phyloP scores from a whole-genome alignment of 2,329 filamentous ascomycete genomes.

The Fusarium circinatum region DNA sequence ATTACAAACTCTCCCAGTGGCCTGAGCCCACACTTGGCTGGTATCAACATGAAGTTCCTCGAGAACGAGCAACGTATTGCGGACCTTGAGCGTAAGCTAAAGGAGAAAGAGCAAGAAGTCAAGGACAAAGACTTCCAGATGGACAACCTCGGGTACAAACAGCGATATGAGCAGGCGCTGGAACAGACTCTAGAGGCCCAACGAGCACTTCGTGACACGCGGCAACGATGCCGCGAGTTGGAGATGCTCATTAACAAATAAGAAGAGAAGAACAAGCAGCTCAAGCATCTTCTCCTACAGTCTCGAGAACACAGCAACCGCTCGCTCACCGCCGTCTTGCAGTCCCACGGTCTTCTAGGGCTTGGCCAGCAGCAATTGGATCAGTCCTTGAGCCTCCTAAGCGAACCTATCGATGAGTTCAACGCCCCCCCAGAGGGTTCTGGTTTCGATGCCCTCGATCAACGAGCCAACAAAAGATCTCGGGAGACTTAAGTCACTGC shows the following conservation, averaged over 20 bases:
- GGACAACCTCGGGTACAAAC: not conserved
- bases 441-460: not conserved
- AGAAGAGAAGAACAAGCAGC: not conserved
- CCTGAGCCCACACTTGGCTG: not conserved
- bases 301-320: not conserved
- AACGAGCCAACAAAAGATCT: not conserved
- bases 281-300: not conserved
- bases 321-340: not conserved
- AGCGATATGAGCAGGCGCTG: not conserved
- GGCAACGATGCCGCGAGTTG: fast-evolving
- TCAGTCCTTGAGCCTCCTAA: fast-evolving
- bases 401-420: fast-evolving
- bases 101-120: not conserved
- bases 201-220: not conserved
- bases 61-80: not conserved
- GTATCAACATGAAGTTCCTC: not conserved
- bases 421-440: fast-evolving
- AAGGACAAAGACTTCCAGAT: not conserved
- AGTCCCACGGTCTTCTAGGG: not conserved
- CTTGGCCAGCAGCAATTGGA: not conserved
- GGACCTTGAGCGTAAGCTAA: not conserved
- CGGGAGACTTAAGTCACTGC: not conserved
- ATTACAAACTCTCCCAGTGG: not conserved
- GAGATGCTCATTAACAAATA: fast-evolving
- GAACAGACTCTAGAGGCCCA: not conserved